phyloP scores from a whole-genome alignment of 1,284 basidiomycete genomes.

The Leucoagaricus sp. region DNA sequence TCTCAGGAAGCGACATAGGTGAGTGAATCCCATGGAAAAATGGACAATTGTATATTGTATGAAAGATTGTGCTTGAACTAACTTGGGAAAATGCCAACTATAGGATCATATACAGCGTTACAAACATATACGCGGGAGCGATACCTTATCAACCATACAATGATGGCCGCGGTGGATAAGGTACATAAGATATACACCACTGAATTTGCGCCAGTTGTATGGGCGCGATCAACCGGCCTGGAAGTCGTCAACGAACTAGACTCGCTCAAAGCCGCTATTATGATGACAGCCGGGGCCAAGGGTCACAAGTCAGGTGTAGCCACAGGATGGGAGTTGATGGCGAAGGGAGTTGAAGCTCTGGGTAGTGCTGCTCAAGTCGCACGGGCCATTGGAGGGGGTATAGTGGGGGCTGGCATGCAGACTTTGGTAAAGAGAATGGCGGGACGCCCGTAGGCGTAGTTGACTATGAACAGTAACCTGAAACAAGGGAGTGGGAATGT shows the following conservation, averaged over 20 bases:
- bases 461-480: neutral
- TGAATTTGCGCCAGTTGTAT: slow-evolving; percentile 71
- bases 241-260: slow-evolving; percentile 91
- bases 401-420: slow-evolving; percentile 15
- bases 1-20: slow-evolving; percentile 81
- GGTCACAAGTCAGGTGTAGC: slow-evolving; percentile 10
- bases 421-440: slow-evolving; percentile 13
- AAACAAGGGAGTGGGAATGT: neutral
- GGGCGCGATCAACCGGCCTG: slow-evolving; percentile 85
- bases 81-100: neutral
- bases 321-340: slow-evolving; percentile 23
- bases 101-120: slow-evolving; percentile 52
- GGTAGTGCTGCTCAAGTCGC: slow-evolving; percentile 20
- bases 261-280: slow-evolving; percentile 77
- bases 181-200: slow-evolving; percentile 83
- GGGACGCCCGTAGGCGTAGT: neutral
- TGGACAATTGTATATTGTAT: neutral
- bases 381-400: slow-evolving; percentile 18
- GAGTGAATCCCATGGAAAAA: slow-evolving; percentile 21
- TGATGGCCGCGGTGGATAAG: slow-evolving; percentile 86
- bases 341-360: slow-evolving; percentile 22
- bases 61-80: neutral
- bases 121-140: slow-evolving; percentile 77
- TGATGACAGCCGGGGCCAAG: slow-evolving; percentile 75
- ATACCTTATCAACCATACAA: slow-evolving; percentile 83